Evolutionary conservation across 176 grass and related monocot genomes (phyloP).

Genomic region (Zoysia japonica): DNA sequence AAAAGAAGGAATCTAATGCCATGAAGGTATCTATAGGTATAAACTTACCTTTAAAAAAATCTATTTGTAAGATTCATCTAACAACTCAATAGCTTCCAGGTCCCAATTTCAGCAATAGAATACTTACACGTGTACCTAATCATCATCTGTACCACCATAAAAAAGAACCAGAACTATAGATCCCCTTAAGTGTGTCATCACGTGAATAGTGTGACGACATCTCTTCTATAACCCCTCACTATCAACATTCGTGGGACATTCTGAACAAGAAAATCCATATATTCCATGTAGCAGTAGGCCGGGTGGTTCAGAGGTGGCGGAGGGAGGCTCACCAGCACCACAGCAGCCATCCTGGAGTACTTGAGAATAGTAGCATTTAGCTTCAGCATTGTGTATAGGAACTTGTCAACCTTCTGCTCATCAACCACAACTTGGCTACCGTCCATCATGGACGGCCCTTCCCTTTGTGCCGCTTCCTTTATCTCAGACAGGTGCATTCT

Average conservation of each 20-base stretch:
- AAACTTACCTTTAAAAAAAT: background rate
- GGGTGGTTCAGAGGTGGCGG: constrained; percentile 76
- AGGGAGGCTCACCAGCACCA: constrained; percentile 89
- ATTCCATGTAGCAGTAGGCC: constrained; percentile 94
- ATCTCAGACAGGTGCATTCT: constrained; percentile 57
- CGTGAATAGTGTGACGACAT: constrained; percentile 92
- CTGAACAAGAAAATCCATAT: constrained; percentile 84
- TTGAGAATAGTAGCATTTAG: constrained; percentile 83
- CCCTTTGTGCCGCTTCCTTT: constrained; percentile 50
- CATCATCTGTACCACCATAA: background rate
- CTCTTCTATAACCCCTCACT: constrained; percentile 86
- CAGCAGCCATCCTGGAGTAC: constrained; percentile 76
- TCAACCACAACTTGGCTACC: constrained; percentile 64
- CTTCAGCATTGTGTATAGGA: constrained; percentile 75
- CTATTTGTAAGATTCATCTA: background rate
- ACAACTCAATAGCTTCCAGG: background rate
- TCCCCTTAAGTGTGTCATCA: constrained; percentile 34
- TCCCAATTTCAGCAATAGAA: background rate
- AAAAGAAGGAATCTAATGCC: constrained; percentile 34
- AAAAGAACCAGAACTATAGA: background rate
- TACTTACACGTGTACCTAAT: background rate
- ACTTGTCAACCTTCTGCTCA: constrained; percentile 85
- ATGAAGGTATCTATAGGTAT: background rate
- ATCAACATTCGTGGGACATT: constrained; percentile 85
- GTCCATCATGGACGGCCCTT: constrained; percentile 60